phyloP scores from a whole-genome alignment of 1,139 yeast species.

The Yamadazyma jaroonii region DNA sequence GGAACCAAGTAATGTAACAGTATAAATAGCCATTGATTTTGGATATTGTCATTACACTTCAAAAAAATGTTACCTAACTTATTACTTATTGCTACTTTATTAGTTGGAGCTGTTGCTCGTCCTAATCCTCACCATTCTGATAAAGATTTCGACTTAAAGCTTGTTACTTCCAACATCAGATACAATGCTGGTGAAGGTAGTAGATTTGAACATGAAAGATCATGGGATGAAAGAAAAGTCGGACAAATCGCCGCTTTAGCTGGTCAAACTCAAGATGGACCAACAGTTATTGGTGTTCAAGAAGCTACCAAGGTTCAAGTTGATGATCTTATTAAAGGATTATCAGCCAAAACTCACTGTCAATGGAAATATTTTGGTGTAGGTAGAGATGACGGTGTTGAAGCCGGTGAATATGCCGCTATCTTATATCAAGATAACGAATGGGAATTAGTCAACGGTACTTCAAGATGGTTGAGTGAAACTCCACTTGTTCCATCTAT shows the following conservation, averaged over 20 bases:
- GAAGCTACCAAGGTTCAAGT: slow-evolving; percentile 27
- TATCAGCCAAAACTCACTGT: slow-evolving; percentile 12
- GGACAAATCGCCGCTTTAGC: slow-evolving; percentile 16
- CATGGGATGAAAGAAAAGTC: slow-evolving; percentile 21
- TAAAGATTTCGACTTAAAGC: slow-evolving; percentile 6
- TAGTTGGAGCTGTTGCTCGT: no score
- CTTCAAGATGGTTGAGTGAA: slow-evolving; percentile 43
- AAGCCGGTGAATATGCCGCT: slow-evolving; percentile 47
- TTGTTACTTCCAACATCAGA: slow-evolving; percentile 25
- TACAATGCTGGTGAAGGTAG: slow-evolving; percentile 14
- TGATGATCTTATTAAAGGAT: slow-evolving; percentile 22
- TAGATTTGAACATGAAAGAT: slow-evolving; percentile 22
- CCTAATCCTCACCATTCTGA: no score
- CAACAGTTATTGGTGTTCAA: slow-evolving; percentile 31
- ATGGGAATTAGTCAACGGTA: slow-evolving; percentile 30
- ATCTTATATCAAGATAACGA: slow-evolving; percentile 31
- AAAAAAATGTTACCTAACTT: no score
- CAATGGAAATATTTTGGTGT: slow-evolving; percentile 42
- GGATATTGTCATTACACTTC: no score
- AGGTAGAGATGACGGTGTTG: slow-evolving; percentile 47
- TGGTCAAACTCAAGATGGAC: slow-evolving; percentile 12
- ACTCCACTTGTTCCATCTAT: slow-evolving; percentile 42
- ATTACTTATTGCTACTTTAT: no score
- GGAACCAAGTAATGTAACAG: no score
- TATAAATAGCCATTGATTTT: no score